These are phyloP conservation scores for Sapria himalayana DNA, from an alignment of 345 rosid genomes.

Conservation along the genomic window DNA sequence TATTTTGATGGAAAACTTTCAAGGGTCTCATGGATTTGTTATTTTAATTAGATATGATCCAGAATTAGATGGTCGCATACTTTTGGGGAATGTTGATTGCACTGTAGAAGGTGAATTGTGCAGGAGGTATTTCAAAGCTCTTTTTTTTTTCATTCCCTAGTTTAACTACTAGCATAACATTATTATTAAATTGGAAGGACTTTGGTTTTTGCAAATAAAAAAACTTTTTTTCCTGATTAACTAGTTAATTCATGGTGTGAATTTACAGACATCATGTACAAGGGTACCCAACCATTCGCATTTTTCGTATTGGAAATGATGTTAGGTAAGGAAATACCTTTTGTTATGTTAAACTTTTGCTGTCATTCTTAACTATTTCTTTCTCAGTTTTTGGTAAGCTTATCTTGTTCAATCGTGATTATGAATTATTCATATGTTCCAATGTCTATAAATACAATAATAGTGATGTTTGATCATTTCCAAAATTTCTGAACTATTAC, in stretches of 20 bases:
- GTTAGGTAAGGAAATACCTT: constrained; percentile 22
- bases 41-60: constrained; percentile 59
- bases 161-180: no score
- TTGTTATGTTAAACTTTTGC: constrained; percentile 3
- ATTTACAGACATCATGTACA: constrained; percentile 72
- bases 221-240: no score
- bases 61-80: constrained; percentile 75
- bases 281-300: constrained; percentile 96
- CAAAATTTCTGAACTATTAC: no score
- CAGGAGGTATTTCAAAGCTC: constrained; percentile 37
- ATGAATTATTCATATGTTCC: no score
- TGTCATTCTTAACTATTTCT: constrained; percentile 3
- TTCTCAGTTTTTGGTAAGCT: no score
- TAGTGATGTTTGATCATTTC: no score
- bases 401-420: no score
- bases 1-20: constrained; percentile 4
- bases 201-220: no score
- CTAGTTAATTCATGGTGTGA: no score
- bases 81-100: constrained; percentile 80
- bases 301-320: constrained; percentile 94
- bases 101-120: constrained; percentile 64
- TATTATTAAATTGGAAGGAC: not conserved
- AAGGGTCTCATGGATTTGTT: constrained; percentile 4
- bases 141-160: constrained; percentile 5
- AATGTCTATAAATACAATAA: no score